Evolutionary conservation across 2,329 filamentous ascomycete genomes (phyloP).

Genomic region (Knufia petricola): DNA sequence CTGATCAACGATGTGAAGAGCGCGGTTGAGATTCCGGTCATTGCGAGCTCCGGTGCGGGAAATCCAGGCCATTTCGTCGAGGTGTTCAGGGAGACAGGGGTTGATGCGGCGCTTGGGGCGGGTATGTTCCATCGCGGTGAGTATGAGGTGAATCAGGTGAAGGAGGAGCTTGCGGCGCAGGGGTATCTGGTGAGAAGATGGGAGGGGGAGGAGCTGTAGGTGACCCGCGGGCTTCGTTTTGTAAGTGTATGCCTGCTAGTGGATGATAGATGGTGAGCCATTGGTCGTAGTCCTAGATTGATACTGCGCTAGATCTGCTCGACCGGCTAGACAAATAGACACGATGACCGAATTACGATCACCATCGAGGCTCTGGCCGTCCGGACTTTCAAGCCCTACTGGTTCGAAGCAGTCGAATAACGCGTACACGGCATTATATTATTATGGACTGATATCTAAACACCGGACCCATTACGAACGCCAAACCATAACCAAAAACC

Average conservation of each 20-base stretch:
- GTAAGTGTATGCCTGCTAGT: too few relatives aligned
- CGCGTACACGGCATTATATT: too few relatives aligned
- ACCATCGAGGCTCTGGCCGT: too few relatives aligned
- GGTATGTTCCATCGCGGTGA: slow-evolving; percentile 97
- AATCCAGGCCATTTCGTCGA: slow-evolving; percentile 80
- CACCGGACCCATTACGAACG: not conserved
- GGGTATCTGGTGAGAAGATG: slow-evolving; percentile 71
- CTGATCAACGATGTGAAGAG: slow-evolving; percentile 79
- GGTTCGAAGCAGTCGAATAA: too few relatives aligned
- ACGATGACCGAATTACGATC: too few relatives aligned
- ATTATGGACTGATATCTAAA: too few relatives aligned
- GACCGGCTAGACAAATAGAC: too few relatives aligned
- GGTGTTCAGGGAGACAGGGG: slow-evolving; percentile 74
- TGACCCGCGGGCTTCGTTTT: too few relatives aligned
- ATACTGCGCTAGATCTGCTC: too few relatives aligned
- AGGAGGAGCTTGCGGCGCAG: slow-evolving; percentile 63
- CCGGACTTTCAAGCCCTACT: too few relatives aligned
- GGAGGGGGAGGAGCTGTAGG: slow-evolving; percentile 44
- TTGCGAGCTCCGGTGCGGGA: slow-evolving; percentile 87
- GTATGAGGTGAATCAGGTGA: slow-evolving; percentile 90
- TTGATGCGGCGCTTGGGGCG: slow-evolving; percentile 87
- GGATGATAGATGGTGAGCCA: too few relatives aligned
- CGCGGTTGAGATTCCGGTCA: slow-evolving; percentile 84
- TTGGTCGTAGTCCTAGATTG: too few relatives aligned
- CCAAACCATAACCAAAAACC: not conserved